Percentiles rank a stretch among this genome's conserved stretches.
phyloP scores from a whole-genome alignment of 108 stramenopile genomes.

The Discostella stelligeroides region DNA sequence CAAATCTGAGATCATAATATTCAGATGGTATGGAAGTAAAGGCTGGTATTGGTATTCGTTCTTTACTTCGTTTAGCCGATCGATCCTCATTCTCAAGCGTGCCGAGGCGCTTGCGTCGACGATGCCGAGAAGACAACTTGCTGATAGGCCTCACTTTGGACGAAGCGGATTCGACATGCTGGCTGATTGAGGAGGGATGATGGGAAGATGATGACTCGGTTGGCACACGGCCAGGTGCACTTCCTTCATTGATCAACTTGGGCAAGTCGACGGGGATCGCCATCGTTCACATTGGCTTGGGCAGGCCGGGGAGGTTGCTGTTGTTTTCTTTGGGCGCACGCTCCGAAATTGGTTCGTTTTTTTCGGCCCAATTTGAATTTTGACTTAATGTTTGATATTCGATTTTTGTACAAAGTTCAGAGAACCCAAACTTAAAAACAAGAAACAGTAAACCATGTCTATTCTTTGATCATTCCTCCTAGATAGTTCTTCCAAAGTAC shows the following conservation, averaged over 20 bases:
- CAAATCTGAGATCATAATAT: constrained; percentile 7
- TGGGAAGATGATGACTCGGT: constrained; percentile 4
- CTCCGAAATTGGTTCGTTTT: too few relatives aligned
- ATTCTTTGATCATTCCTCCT: background rate
- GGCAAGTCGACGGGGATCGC: background rate
- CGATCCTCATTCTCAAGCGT: background rate
- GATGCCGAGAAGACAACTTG: constrained; percentile 38
- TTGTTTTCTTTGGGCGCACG: too few relatives aligned
- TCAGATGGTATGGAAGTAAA: constrained; percentile 20
- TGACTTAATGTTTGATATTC: too few relatives aligned
- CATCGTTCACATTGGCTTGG: too few relatives aligned
- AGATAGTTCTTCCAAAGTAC: background rate
- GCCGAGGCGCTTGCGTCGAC: constrained; percentile 21
- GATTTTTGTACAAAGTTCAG: too few relatives aligned
- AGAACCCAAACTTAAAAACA: too few relatives aligned
- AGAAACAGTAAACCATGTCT: background rate
- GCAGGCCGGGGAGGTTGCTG: too few relatives aligned
- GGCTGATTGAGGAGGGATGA: background rate
- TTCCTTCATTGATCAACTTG: background rate
- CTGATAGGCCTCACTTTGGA: constrained; percentile 6
- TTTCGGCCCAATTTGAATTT: too few relatives aligned
- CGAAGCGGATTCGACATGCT: constrained; percentile 3
- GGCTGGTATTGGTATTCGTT: constrained; percentile 28
- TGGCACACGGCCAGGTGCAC: background rate
- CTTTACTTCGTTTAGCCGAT: constrained; percentile 3